Conservation (phyloP, 2,329 filamentous ascomycete species). For the Scedosporium aurantiacum region DNA sequence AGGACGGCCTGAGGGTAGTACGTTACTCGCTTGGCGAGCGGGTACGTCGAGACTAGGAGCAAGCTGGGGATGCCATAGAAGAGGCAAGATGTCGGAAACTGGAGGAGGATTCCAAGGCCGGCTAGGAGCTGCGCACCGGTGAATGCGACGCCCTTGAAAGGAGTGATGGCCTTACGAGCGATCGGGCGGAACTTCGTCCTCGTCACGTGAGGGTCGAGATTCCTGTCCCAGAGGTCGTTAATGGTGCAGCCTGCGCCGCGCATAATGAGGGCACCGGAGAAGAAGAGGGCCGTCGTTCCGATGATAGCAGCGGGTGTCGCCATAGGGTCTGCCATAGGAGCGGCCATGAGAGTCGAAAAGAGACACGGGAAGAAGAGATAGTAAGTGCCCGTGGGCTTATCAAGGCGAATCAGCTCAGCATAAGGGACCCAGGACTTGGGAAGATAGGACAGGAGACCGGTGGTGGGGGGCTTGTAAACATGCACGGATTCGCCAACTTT, state of each 20-base stretch:
- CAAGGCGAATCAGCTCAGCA: slow-evolving; percentile 67
- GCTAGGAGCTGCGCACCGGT: slow-evolving; percentile 63
- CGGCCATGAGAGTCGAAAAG: slow-evolving; percentile 73
- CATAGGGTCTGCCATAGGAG: slow-evolving; percentile 54
- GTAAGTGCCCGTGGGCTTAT: slow-evolving; percentile 72
- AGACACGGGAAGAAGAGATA: slow-evolving; percentile 80
- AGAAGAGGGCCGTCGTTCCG: slow-evolving; percentile 58
- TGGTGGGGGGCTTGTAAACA: slow-evolving; percentile 57
- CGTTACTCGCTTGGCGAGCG: slow-evolving; percentile 74
- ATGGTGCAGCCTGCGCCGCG: slow-evolving; percentile 79
- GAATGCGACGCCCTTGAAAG: slow-evolving; percentile 60
- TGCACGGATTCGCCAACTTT: slow-evolving; percentile 8
- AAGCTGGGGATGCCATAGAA: slow-evolving; percentile 70
- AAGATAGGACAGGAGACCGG: slow-evolving; percentile 58
- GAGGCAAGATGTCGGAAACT: slow-evolving; percentile 64
- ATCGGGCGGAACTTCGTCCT: slow-evolving; percentile 71
- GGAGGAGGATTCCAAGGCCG: slow-evolving; percentile 62
- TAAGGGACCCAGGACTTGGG: slow-evolving; percentile 66
- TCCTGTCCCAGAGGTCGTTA: slow-evolving; percentile 84
- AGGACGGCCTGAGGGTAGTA: slow-evolving; percentile 80
- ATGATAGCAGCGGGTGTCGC: slow-evolving; percentile 49
- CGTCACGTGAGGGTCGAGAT: slow-evolving; percentile 70
- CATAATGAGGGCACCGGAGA: slow-evolving; percentile 71
- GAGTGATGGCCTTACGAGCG: slow-evolving; percentile 65
- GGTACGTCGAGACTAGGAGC: slow-evolving; percentile 63